Base-by-base conservation (phyloP, 257 asterid genomes). In the Solanum habrochaites region DNA sequence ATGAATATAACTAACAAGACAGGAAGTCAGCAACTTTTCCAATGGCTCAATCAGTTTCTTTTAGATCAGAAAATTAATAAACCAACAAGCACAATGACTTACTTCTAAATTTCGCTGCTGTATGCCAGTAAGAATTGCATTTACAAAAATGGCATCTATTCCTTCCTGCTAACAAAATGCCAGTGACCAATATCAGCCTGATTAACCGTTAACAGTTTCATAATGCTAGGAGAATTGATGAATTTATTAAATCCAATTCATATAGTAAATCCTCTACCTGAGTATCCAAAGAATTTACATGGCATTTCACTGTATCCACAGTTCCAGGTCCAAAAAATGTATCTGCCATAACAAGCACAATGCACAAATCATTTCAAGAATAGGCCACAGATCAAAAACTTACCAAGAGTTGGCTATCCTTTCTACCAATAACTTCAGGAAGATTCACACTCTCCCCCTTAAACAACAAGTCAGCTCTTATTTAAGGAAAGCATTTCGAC, bases 91-190 rank as follows among this genome's bases (percentile, higher is more conserved):
- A 49, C 45, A 49, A 11, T 45, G 83, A 90, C 97, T 91, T 87
- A 88, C 99, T 94, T 94, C 99, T 87, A 97, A 92, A 91, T 97
- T 97, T 85, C 99, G 88, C 87, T 96, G 99, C 92, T 97, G 99
- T 88, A 93, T 83, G 70, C 98, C 98, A 71, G 91, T 87, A 72
- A 97, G 98, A 85, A 91, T 93, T 84, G 98, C 94, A 91, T 97
- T 97, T 40, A 97, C 99, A 91, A 95, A 97, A 60, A 97, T 49
- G 47, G 99, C 99, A 90, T 97, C 99, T 87, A 95, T 90, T 81
- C 73, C 96, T 78, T 92, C 96, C 98, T 97, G 87, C 80, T 83
- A 88, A 85, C 29, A 85, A 62, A 66, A 67, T 5, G 81, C 18
- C 64, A 49, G 66, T 47, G 67, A 47, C 85, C 45, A 31, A 20